Evolutionary conservation across 179 eudicot genomes (phyloP).

Genomic region (Heliamphora pulchella): DNA sequence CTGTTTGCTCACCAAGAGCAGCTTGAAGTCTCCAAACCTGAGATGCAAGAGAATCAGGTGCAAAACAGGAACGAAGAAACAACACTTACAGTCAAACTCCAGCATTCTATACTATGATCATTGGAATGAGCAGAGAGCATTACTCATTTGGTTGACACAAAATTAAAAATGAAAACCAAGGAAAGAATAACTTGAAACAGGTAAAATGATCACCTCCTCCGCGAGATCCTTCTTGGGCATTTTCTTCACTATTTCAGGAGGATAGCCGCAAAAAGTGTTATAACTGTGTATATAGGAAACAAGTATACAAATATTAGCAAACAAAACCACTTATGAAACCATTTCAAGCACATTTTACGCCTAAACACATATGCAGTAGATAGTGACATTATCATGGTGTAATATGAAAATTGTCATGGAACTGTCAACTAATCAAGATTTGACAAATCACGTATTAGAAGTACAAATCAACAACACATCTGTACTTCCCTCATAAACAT

Average conservation of each 20-base stretch:
- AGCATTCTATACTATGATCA: neutral
- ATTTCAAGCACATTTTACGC: neutral
- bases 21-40: slow-evolving; percentile 99
- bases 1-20: slow-evolving; percentile 90
- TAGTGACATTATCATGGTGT: neutral
- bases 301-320: slow-evolving; percentile 8
- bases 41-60: slow-evolving; percentile 15
- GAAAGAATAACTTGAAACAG: neutral
- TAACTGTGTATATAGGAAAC: slow-evolving; percentile 43
- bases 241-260: slow-evolving; percentile 93
- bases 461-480: slow-evolving; percentile 1
- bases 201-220: slow-evolving; percentile 57
- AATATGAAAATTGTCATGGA: neutral
- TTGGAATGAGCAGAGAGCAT: neutral
- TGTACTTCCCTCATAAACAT: neutral
- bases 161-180: neutral
- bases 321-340: neutral
- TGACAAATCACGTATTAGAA: neutral
- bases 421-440: neutral
- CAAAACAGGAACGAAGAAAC: neutral
- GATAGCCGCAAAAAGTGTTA: slow-evolving; percentile 75
- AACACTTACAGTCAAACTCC: neutral
- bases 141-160: neutral
- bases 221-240: slow-evolving; percentile 96
- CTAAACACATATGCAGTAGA: slow-evolving; percentile 1